Base-by-base conservation (phyloP, 805 yeast species). In the Metschnikowia similis region DNA sequence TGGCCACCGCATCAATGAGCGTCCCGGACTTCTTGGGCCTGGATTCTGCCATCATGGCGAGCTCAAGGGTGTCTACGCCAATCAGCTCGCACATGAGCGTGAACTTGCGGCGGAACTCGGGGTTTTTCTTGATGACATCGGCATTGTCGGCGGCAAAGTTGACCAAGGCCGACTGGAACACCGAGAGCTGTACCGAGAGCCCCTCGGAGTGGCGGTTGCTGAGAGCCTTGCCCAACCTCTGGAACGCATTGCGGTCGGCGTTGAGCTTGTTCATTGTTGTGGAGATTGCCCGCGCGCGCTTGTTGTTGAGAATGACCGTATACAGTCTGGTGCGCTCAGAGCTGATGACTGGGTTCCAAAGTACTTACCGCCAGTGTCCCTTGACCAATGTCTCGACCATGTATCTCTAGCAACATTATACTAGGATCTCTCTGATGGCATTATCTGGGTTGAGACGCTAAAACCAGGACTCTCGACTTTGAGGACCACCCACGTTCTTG, bases 21-120 rank as follows among this genome's bases (percentile, higher is more conserved):
- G 85, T 90, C 6, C 71, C 72, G 62, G 60, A 13, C 61, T 55
- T 44, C 40, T 42, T 47, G 4, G 41, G 14, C 10, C 37, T 29
- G 11, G 76, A 61, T 62, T 70, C 54, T n/a, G 61, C 59, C 51
- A 54, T 54, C 6, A 66, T 55, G 47, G 61, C 45, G 35, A 71
- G 61, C 48, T 72, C 76, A 30, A 91, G 64, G 0, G 96, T 94
- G 63, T 91, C 97, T 16, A 90, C 84, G 1, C 97, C 97, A 29
- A 90, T 83, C 56, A 84, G 80, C 4, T 78, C 71, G 60, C 96
- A 89, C 71, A 91, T 83, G 51, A 79, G 77, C 35, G 88, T 82
- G 64, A 90, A 89, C 61, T 87, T 84, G 29, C 77, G 70, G 30
- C 95, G 72, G 59, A 89, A 79, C 49, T 81, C 81, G 0, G 84